Conservation (phyloP, 257 asterid genomes). For the Jaltomata sinuosa region DNA sequence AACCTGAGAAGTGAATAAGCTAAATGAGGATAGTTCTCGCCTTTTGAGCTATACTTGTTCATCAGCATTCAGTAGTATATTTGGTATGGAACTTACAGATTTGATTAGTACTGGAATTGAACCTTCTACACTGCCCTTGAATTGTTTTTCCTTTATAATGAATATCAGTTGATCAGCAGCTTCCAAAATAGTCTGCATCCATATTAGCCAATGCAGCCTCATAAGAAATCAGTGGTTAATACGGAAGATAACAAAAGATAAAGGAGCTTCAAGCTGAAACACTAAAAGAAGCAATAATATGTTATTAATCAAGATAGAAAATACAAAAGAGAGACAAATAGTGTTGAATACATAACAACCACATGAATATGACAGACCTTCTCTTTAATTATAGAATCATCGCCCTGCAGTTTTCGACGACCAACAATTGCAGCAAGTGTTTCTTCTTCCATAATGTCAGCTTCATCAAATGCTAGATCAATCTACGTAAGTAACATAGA, state of each 20-base stretch:
- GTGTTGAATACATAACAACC: not conserved
- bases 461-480: slow-evolving; percentile 60
- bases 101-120: slow-evolving; percentile 58
- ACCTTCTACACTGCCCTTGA: slow-evolving; percentile 45
- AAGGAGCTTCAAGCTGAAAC: not conserved
- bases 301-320: slow-evolving; percentile 7
- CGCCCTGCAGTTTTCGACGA: slow-evolving; percentile 54
- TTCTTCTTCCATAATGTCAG: slow-evolving; percentile 60
- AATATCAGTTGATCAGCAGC: slow-evolving; percentile 54
- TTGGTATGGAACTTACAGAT: slow-evolving; percentile 39
- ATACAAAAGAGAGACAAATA: not conserved
- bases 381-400: slow-evolving; percentile 58
- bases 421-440: slow-evolving; percentile 60
- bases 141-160: slow-evolving; percentile 39
- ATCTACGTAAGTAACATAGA: slow-evolving; percentile 16
- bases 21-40: not conserved
- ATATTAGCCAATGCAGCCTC: slow-evolving; percentile 26
- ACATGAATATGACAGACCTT: slow-evolving; percentile 36
- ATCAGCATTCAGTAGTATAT: not conserved
- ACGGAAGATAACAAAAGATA: slow-evolving; percentile 12
- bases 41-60: not conserved
- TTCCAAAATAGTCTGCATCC: slow-evolving; percentile 47
- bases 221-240: slow-evolving; percentile 5
- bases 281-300: slow-evolving; percentile 13
- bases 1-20: slow-evolving; percentile 23